Evolutionary conservation across 2,329 filamentous ascomycete species (phyloP).

Genomic region (Aspergillus tubingensis): DNA sequence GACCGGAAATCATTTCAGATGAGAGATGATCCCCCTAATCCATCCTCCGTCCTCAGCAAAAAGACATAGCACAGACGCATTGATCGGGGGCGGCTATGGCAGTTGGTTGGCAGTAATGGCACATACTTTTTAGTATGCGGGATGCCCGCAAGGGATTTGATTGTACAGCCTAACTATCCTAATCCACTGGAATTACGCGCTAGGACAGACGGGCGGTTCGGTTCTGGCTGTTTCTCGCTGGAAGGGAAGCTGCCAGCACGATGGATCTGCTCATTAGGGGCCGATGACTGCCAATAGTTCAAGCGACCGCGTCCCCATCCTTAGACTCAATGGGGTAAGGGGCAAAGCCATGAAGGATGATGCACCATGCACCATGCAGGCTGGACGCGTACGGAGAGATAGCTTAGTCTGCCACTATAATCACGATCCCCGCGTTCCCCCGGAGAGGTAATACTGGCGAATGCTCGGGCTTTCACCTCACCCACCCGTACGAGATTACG

Average conservation of each 20-base stretch:
- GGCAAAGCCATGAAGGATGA: slow-evolving; percentile 9
- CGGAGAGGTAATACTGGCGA: background rate
- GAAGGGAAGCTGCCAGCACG: slow-evolving; percentile 24
- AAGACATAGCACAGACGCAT: background rate
- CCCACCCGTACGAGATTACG: background rate
- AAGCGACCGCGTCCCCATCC: slow-evolving; percentile 13
- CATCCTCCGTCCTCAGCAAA: background rate
- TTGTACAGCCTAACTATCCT: background rate
- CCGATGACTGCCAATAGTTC: slow-evolving; percentile 26
- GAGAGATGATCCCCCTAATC: background rate
- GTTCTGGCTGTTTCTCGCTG: background rate
- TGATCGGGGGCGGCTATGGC: too few relatives aligned
- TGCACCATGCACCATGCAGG: slow-evolving; percentile 12
- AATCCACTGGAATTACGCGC: background rate
- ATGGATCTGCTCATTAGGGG: slow-evolving; percentile 24
- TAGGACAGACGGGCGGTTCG: background rate
- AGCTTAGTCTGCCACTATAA: slow-evolving; percentile 7
- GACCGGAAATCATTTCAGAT: background rate
- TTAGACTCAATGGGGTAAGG: slow-evolving; percentile 18
- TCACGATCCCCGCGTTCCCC: slow-evolving; percentile 12
- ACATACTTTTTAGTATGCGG: background rate
- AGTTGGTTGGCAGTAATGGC: background rate
- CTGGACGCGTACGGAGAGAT: slow-evolving; percentile 11
- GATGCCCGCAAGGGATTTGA: slow-evolving; percentile 2
- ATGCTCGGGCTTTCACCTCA: too few relatives aligned